Base-by-base conservation (phyloP, 164 flowering plant species). In the Pachysandra terminalis region DNA sequence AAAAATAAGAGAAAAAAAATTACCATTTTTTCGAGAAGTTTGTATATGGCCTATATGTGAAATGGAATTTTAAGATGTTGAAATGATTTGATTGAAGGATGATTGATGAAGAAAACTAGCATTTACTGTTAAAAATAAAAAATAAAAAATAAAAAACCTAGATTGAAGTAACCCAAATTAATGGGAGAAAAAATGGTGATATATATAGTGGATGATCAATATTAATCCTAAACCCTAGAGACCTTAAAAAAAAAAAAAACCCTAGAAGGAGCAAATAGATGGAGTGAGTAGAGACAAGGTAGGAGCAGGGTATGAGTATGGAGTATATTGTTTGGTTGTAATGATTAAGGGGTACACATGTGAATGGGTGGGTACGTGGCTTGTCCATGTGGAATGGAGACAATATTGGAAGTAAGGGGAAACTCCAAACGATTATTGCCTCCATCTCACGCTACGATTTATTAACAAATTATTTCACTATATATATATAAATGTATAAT, bases 331-430 rank as follows among this genome's bases (percentile, higher is more conserved):
- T 90, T 84, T 82, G 72, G 82, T 88, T 85, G 94, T 82, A 73
- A 88, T 88, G 92, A 90, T 88, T 87, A 81, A 75, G 48, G 73
- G 69, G 85, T 80, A 84, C 85, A 87, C 97, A 90, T 90, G 97
- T 90, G 97, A 90, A 80, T 82, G 65, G 83, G 83, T 87, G 83
- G 88, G 91, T 88, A 87, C 91, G 65, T 77, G 58, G 73, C 86
- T 90, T 90, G 96, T 88, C 93, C 55, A 23, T 74, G 71, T 75
- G 75, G 69, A 81, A 80, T 80, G 78, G 61, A 80, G 90, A 84
- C 91, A 85, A 81, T 63, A 59, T 65, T 71, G 73, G 27, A 74
- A 70, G 61, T 73, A 73, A 67, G 27, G 57, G 56, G n/a, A n/a
- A n/a, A n/a, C n/a, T n/a, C n/a, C n/a, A n/a, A n/a, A n/a, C n/a